Conservation (phyloP, 2,329 filamentous ascomycete genomes). For the Calonectria crousiana region DNA sequence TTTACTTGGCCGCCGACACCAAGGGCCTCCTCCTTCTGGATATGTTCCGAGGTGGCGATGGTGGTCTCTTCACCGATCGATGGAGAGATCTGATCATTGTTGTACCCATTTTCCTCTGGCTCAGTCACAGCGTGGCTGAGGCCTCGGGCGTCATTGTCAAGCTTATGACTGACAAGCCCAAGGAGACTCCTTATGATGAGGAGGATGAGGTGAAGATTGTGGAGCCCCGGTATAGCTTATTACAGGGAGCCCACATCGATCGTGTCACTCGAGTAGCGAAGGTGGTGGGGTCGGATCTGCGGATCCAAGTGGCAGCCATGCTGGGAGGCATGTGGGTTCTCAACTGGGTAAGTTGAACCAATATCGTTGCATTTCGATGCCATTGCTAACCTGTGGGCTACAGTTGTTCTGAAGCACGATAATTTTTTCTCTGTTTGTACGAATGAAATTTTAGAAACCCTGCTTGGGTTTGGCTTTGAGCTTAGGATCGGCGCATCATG, state of each 20-base stretch:
- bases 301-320: slow-evolving; percentile 30
- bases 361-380: fast-evolving
- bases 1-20: slow-evolving; percentile 71
- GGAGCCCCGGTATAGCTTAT: slow-evolving; percentile 32
- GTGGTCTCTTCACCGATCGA: slow-evolving; percentile 39
- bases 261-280: slow-evolving; percentile 12
- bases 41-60: slow-evolving; percentile 39
- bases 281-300: slow-evolving; percentile 17
- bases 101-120: slow-evolving; percentile 46
- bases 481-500: slow-evolving; percentile 25
- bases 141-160: slow-evolving; percentile 43
- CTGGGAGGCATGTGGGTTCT: slow-evolving; percentile 40
- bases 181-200: slow-evolving; percentile 21
- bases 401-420: slow-evolving; percentile 33
- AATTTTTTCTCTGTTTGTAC: slow-evolving; percentile 12
- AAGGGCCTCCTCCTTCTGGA: slow-evolving; percentile 59
- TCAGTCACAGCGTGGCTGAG: slow-evolving; percentile 42
- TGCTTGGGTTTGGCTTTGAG: slow-evolving; percentile 8
- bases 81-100: slow-evolving; percentile 43
- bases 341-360: slow-evolving; percentile 36
- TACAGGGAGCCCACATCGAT: slow-evolving; percentile 10
- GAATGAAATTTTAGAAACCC: slow-evolving; percentile 9
- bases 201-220: slow-evolving; percentile 38
- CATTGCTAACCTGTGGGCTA: slow-evolving; percentile 17
- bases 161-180: slow-evolving; percentile 33